Conservation (phyloP, 148 eudicot genomes). For the Limonium bicolor region DNA sequence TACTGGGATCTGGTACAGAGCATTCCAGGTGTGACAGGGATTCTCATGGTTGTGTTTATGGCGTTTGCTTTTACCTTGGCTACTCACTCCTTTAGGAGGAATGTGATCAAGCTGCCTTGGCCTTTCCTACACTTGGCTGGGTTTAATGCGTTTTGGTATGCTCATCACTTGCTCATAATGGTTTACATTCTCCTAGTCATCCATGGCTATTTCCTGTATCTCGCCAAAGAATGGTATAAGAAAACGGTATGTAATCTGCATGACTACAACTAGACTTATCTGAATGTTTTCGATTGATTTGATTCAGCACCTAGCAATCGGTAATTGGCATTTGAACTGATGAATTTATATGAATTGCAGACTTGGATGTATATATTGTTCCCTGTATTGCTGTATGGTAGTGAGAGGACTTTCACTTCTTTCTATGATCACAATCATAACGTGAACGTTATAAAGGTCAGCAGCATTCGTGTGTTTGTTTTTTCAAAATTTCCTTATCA, state of each 20-base stretch:
- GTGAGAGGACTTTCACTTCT: slow-evolving; percentile 60
- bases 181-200: slow-evolving; percentile 51
- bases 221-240: slow-evolving; percentile 54
- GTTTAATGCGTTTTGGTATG: slow-evolving; percentile 89
- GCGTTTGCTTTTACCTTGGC: slow-evolving; percentile 60
- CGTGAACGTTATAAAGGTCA: slow-evolving; percentile 61
- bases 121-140: slow-evolving; percentile 69
- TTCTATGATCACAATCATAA: slow-evolving; percentile 39
- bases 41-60: slow-evolving; percentile 61
- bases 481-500: too few species aligned
- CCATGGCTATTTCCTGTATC: slow-evolving; percentile 66
- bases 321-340: too few species aligned
- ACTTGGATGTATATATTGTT: slow-evolving; percentile 88
- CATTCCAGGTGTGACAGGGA: slow-evolving; percentile 51
- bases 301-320: too few species aligned
- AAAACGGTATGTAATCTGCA: slow-evolving; percentile 40
- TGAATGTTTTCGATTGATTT: not conserved
- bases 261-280: not conserved
- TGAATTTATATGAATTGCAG: slow-evolving; percentile 29
- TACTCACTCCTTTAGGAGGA: slow-evolving; percentile 72
- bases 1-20: slow-evolving; percentile 31
- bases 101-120: slow-evolving; percentile 64
- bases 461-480: too few species aligned
- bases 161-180: slow-evolving; percentile 65
- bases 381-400: slow-evolving; percentile 51